phyloP scores from a whole-genome alignment of 495 filamentous ascomycete genomes.

The Lindgomyces ingoldianus region DNA sequence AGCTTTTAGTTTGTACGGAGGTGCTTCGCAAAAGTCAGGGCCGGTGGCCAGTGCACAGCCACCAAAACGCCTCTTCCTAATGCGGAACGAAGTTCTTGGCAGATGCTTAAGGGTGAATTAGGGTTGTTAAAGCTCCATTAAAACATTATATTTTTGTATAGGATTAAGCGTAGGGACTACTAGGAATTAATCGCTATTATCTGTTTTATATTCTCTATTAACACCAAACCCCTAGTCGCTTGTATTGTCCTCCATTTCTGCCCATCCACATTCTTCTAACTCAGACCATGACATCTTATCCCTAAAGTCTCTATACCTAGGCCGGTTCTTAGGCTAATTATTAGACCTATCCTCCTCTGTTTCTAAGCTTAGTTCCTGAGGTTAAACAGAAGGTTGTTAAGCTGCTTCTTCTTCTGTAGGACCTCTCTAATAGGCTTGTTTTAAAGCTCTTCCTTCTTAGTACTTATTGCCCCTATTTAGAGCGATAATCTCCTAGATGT shows the following conservation, averaged over 20 bases:
- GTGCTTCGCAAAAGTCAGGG: too few relatives aligned
- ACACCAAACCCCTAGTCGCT: not conserved
- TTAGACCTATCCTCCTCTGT: not conserved
- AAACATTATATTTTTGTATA: too few relatives aligned
- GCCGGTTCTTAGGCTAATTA: not conserved
- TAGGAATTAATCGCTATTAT: not conserved
- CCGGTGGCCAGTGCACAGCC: too few relatives aligned
- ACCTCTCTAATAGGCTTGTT: not conserved
- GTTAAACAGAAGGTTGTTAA: too few relatives aligned
- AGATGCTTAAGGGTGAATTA: too few relatives aligned
- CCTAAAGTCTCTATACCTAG: not conserved
- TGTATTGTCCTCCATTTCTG: not conserved
- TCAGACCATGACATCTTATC: not conserved
- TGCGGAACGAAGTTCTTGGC: too few relatives aligned
- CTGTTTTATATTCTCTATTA: not conserved
- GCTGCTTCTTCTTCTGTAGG: not conserved
- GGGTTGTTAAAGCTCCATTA: too few relatives aligned
- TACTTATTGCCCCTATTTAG: constrained; percentile 26
- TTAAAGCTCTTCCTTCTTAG: constrained; percentile 13
- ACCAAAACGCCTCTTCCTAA: too few relatives aligned
- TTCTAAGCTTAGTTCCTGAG: not conserved
- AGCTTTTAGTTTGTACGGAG: too few relatives aligned
- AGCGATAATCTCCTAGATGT: constrained; percentile 27
- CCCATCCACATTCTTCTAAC: not conserved
- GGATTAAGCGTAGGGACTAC: too few relatives aligned